Percentiles rank a stretch among this genome's conserved stretches.
Evolutionary conservation across 805 yeast genomes (phyloP).

Genomic region (Saturnispora hagleri): DNA sequence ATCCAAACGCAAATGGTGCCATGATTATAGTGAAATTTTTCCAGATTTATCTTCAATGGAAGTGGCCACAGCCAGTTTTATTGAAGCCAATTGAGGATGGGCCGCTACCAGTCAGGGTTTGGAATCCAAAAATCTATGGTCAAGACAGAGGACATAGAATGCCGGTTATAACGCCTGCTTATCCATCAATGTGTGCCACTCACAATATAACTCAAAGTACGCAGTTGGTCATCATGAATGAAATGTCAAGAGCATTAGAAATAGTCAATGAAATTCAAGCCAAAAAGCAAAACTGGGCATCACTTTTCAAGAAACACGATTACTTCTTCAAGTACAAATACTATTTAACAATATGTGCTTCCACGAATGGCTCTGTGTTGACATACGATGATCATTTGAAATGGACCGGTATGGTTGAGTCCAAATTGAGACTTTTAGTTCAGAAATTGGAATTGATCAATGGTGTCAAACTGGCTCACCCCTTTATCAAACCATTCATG

Average conservation of each 20-base stretch:
- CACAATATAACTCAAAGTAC: constrained; percentile 91
- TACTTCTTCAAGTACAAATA: constrained; percentile 81
- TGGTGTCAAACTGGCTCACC: constrained; percentile 80
- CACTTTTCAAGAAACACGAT: constrained; percentile 66
- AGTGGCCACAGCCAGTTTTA: constrained; percentile 97
- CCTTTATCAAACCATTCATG: constrained; percentile 72
- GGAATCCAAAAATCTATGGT: constrained; percentile 91
- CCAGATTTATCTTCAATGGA: constrained; percentile 79
- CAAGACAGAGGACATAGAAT: constrained; percentile 84
- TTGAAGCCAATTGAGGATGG: constrained; percentile 94
- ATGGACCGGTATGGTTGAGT: constrained; percentile 92
- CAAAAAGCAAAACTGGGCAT: constrained; percentile 65
- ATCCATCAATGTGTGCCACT: constrained; percentile 98
- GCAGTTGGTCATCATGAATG: constrained; percentile 70
- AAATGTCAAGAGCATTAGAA: constrained; percentile 66
- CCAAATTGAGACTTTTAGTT: constrained; percentile 72
- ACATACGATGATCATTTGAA: constrained; percentile 73
- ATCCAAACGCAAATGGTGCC: constrained; percentile 93
- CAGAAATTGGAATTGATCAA: constrained; percentile 70
- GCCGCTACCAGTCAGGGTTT: constrained; percentile 88
- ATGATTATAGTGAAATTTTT: constrained; percentile 86
- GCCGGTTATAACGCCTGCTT: constrained; percentile 98
- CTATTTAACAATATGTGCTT: constrained; percentile 73
- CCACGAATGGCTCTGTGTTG: constrained; percentile 42
- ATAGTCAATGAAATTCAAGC: constrained; percentile 58